Base-by-base conservation (phyloP, 2,329 filamentous ascomycete species). In the Botrytis pseudocinerea region DNA sequence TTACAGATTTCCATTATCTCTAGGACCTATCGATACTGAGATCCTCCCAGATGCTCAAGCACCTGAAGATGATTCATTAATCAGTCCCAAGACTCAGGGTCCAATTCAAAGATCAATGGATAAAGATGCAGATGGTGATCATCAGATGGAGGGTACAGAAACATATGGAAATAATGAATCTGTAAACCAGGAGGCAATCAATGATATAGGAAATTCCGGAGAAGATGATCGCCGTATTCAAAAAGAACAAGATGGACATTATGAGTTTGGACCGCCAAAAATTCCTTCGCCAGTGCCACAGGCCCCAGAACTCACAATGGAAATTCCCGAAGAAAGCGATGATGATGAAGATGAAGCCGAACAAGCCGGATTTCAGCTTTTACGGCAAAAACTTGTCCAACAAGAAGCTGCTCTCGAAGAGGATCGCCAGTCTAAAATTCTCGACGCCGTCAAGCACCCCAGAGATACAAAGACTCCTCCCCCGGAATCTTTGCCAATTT, bases 401-500 rank as follows among this genome's bases (percentile, higher is more conserved):
- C 48, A 69, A 66, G 66, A 73, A 68, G 63, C 75, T 66, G 72
- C 73, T 2, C 46, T 75, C 25, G 65, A 69, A 57, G 65, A 69
- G 3, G 65, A 57, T 42, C 65, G 65, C n/a, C 70, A 77, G 66
- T 73, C 69, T 28, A 68, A 63, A 25, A 44, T 46, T 22, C 60
- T 73, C 38, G 72, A 73, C 48, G 59, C 75, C 32, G 79, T 80
- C 9, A 75, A 78, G 20, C 48, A 69, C 10, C 65, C 65, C 12
- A 77, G 75, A 35, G 75, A 74, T n/a, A 81, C 80, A 77, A 77
- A 76, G 60, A 81, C 80, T 4, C 80, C 80, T 1, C 75, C 79
- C 7, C 66, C 78, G 22, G 76, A 74, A 20, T 77, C 73, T 60
- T 70, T 81, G 18, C 79, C 78, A 25, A 78, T 74, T 8, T 75